Conservation (phyloP, 2,329 filamentous ascomycete species). For the Dactylonectria macrodidyma region DNA sequence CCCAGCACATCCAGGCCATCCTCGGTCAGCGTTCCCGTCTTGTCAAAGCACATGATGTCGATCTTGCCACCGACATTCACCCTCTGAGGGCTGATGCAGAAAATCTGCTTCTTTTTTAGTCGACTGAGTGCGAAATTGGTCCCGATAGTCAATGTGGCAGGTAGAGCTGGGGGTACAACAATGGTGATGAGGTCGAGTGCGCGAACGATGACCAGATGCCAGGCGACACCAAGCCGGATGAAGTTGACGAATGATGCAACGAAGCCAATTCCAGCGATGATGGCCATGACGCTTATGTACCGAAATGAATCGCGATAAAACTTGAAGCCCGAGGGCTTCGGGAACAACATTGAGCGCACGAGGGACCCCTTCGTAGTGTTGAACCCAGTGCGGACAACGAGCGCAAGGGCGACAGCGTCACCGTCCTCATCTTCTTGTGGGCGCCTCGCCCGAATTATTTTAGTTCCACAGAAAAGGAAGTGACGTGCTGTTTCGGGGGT, state of each 20-base stretch:
- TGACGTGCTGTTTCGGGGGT: conserved; percentile 88
- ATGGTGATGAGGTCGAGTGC: conserved; percentile 97
- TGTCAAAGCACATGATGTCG: conserved; percentile 97
- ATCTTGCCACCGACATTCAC: conserved; percentile 98
- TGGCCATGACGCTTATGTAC: conserved; percentile 96
- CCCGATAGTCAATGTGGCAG: conserved; percentile 94
- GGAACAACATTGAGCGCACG: conserved; percentile 98
- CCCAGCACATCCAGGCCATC: conserved; percentile 96
- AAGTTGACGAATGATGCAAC: conserved; percentile 95
- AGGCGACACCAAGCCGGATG: conserved; percentile 83
- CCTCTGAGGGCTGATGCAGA: conserved; percentile 96
- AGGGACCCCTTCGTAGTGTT: conserved; percentile 97
- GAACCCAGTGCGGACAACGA: conserved; percentile 95
- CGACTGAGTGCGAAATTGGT: conserved; percentile 94
- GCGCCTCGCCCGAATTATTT: conserved; percentile 90
- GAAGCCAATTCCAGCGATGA: conserved; percentile 89
- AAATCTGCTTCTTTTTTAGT: conserved; percentile 91
- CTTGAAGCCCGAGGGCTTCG: conserved; percentile 97
- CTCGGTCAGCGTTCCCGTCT: conserved; percentile 97
- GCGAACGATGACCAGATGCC: conserved; percentile 92
- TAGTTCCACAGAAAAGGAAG: conserved; percentile 95
- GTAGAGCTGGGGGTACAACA: conserved; percentile 93
- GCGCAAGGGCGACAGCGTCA: conserved; percentile 90
- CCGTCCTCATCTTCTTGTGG: conserved; percentile 89
- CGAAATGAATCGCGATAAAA: conserved; percentile 98